Evolutionary conservation across 768 basidiomycete species (phyloP), one percentile per base, ranked within the genome.

Genomic region (Vararia minispora): DNA sequence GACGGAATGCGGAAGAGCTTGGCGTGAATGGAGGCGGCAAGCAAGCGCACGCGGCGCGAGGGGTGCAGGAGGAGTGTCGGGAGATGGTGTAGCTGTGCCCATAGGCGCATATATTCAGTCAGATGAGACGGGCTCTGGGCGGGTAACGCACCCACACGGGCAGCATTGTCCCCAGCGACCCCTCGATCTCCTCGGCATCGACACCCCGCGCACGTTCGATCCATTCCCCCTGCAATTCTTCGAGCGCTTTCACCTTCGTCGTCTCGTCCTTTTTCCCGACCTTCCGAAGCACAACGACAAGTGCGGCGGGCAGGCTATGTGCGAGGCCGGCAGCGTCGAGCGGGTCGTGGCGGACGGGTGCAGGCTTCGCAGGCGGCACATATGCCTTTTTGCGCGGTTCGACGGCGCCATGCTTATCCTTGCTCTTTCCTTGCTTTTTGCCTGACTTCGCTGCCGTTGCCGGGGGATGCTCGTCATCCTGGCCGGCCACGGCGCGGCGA

Each of bases 241-340:
- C 91, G 45, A 97, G 60, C 1, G 88, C 92, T 50, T 79, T 76
- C 16, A 69, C 60, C 57, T 86, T 83, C 2, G 94, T 97, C 21
- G 88, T 70, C 20, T 72, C 70, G 40, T 92, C 89, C 63, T 94
- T 94, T 72, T 98, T 98, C 20, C 73, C 77, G 36, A 98, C 64
- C 45, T 74, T 71, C 34, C 89, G 64, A 37, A 97, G 67, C 2
- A 90, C 71, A 33, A 97, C 75, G 6, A 91, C 67, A 16, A 98
- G 65, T 20, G 90, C 88, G 2, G 90, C 72, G 0, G 87, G 86
- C 4, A 95, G 58, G 10, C 63, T 61, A 50, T 75, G 74, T 3
- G 75, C 80, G 4, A 94, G 67, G 0, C 89, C 90, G 3, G 77
- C 74, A 2, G 79, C 75, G 51, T 95, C 90, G 27, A 97, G 65